Conservation (phyloP, 2,329 filamentous ascomycete species). For the Geoglossum cookeanum region DNA sequence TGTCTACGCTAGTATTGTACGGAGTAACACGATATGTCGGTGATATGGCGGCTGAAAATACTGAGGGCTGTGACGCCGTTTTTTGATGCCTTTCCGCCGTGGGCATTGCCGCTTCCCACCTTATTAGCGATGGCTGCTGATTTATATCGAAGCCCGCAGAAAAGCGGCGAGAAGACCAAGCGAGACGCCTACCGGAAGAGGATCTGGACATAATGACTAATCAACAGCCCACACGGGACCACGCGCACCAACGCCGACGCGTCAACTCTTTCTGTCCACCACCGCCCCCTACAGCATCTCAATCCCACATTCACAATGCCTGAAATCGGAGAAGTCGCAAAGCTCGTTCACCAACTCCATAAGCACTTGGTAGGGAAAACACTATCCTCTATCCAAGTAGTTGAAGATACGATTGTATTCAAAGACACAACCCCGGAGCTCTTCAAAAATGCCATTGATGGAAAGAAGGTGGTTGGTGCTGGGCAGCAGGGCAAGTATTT, state of each 20-base stretch:
- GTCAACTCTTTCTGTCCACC: background rate
- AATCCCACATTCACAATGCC: slow-evolving; percentile 20
- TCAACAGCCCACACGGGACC: background rate
- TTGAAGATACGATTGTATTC: slow-evolving; percentile 71
- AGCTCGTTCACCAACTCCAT: slow-evolving; percentile 68
- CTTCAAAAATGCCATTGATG: slow-evolving; percentile 54
- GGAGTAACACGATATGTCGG: too few relatives aligned
- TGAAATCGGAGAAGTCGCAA: slow-evolving; percentile 44
- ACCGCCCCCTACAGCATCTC: background rate
- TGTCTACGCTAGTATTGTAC: too few relatives aligned
- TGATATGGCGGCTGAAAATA: too few relatives aligned
- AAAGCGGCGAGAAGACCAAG: too few relatives aligned
- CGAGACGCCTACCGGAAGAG: too few relatives aligned
- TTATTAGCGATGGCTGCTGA: too few relatives aligned
- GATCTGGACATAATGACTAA: background rate
- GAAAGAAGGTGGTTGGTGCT: slow-evolving; percentile 51
- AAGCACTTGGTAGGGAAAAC: slow-evolving; percentile 70
- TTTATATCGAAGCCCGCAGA: too few relatives aligned
- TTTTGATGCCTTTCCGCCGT: too few relatives aligned
- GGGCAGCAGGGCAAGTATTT: slow-evolving; percentile 95
- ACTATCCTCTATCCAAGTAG: slow-evolving; percentile 48
- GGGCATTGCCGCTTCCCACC: too few relatives aligned
- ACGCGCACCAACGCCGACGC: background rate
- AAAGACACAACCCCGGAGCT: slow-evolving; percentile 59
- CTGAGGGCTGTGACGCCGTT: too few relatives aligned